Conservation (phyloP, 2,329 filamentous ascomycete species). For the Botrytis fabae region DNA sequence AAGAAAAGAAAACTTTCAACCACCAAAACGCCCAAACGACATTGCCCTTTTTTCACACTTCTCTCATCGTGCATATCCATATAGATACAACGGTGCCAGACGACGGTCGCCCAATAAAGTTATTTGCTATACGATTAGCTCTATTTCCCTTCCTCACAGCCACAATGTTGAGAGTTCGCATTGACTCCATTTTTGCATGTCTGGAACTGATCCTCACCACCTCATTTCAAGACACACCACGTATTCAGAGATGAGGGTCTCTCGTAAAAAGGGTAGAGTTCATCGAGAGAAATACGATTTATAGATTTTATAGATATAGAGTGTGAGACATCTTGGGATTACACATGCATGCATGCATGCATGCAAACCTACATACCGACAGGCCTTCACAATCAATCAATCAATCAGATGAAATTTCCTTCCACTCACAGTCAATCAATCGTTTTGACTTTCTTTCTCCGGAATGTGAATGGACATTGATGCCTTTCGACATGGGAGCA, state of each 20-base stretch:
- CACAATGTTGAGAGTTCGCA: slow-evolving; percentile 6
- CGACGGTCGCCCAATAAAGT: not conserved
- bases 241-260: not conserved
- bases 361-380: not conserved
- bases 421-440: not conserved
- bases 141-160: not conserved
- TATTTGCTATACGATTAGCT: not conserved
- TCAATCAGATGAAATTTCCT: not conserved
- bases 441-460: not conserved
- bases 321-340: not conserved
- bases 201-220: not conserved
- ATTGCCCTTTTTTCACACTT: not conserved
- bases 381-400: not conserved
- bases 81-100: not conserved
- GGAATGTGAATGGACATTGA: not conserved
- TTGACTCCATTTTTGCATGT: not conserved
- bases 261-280: not conserved
- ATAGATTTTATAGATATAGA: not conserved
- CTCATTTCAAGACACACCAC: slow-evolving; percentile 1
- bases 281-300: not conserved
- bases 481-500: not conserved
- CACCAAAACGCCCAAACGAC: not conserved
- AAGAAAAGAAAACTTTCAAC: not conserved
- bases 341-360: not conserved
- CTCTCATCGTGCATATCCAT: not conserved